Evolutionary conservation across 306 rosid species (phyloP), one percentile per base, ranked within the genome.

Genomic region (Gastrolobium bilobum): DNA sequence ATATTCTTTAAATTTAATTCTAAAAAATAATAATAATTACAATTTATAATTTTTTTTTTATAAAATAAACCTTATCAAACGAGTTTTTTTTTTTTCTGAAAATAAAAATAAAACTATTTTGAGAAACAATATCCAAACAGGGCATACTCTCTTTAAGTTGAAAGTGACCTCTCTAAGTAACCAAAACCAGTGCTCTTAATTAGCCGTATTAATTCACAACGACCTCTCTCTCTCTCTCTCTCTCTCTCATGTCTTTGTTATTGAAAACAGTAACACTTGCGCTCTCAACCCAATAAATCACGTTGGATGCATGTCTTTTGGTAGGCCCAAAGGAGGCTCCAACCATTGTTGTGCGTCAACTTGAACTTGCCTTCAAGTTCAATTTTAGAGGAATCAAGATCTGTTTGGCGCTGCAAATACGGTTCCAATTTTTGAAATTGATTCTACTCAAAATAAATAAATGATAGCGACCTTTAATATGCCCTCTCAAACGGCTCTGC

Each of bases 351-450:
- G 58, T 31, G 58, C 80, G 30, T 67, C 2, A 57, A 40, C 4
- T 68, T 34, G 76, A 44, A 46, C 76, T 29, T 72, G 79, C 83
- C 44, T 71, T 65, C 57, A 29, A 57, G 37, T 72, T 83, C 73
- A 47, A 72, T 78, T 57, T 72, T 58, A 67, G 20, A 35, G 76
- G 6, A 11, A 80, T 65, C 56, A 58, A 58, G 11, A 8, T 72
- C 58, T 53, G 62, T 61, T 61, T 69, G 82, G 53, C 61, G 69
- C 43, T 35, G 34, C 54, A 42, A 4, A 52, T 29, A 54, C 9
- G 15, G 33, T 82, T 56, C 73, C 53, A 69, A 68, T 6, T 37
- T 82, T 77, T 70, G 29, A 42, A 61, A 53, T 60, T 52, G n/a
- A 47, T 68, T 68, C 34, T 42, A 42, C 68, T 70, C 15, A 10